Evolutionary conservation across 176 grass and related monocot genomes (phyloP).

Genomic region (Aegilops sharonensis): DNA sequence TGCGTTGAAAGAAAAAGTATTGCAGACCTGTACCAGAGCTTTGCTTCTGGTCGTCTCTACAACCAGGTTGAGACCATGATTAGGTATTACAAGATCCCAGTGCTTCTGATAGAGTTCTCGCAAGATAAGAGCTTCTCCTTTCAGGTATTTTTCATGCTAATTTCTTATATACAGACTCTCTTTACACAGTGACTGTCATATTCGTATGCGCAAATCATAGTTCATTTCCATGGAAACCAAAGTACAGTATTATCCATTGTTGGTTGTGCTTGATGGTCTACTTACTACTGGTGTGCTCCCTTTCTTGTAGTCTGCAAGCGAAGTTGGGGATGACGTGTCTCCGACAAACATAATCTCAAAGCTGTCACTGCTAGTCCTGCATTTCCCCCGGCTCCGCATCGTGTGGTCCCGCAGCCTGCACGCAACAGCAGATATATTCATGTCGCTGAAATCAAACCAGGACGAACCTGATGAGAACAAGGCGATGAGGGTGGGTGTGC

Average conservation of each 20-base stretch:
- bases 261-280: background rate
- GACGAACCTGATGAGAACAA: constrained; percentile 95
- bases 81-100: constrained; percentile 94
- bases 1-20: constrained; percentile 99
- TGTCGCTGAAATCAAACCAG: constrained; percentile 90
- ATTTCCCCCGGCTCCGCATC: constrained; percentile 92
- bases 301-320: constrained; percentile 65
- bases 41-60: constrained; percentile 92
- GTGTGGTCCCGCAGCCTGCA: constrained; percentile 92
- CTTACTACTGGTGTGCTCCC: constrained; percentile 37
- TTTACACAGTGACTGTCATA: background rate
- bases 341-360: constrained; percentile 91
- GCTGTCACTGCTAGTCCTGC: constrained; percentile 73
- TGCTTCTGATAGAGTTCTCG: constrained; percentile 94
- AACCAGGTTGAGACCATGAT: constrained; percentile 88
- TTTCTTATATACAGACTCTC: background rate
- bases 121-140: constrained; percentile 98
- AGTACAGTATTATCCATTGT: no score
- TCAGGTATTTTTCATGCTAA: constrained; percentile 55
- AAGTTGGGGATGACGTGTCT: constrained; percentile 90
- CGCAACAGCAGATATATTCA: constrained; percentile 85
- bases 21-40: constrained; percentile 86
- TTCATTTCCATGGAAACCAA: no score
- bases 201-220: background rate
- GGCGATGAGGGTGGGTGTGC: constrained; percentile 85